Percentiles rank a stretch among this genome's conserved stretches.
Conservation (phyloP, 306 rosid species). For the Canavalia ensiformis region DNA sequence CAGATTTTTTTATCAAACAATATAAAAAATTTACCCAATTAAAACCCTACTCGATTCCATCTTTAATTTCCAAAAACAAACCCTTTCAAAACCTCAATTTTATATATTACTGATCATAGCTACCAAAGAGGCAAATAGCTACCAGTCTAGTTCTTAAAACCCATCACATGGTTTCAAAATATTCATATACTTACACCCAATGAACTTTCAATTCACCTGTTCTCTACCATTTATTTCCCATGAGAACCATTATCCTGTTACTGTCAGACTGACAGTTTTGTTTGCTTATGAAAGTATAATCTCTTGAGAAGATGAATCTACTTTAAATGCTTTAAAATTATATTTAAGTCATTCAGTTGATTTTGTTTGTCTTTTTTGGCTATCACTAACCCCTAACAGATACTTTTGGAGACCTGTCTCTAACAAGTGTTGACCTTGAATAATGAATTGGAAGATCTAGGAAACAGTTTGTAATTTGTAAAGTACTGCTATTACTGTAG, state of each 20-base stretch:
- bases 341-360: neutral
- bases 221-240: neutral
- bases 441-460: neutral
- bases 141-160: neutral
- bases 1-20: neutral
- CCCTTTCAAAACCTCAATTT: neutral
- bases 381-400: slow-evolving; percentile 9
- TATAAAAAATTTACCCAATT: neutral
- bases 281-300: slow-evolving; percentile 8
- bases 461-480: neutral
- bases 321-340: too few species aligned
- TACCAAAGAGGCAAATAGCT: slow-evolving; percentile 10
- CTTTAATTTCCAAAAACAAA: neutral
- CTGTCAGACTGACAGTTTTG: neutral
- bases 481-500: neutral
- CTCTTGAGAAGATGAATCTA: neutral
- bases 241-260: neutral
- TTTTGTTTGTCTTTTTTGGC: slow-evolving; percentile 12
- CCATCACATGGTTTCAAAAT: neutral
- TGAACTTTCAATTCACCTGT: neutral
- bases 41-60: neutral
- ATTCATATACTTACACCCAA: neutral
- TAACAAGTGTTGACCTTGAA: neutral
- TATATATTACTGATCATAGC: slow-evolving; percentile 9
- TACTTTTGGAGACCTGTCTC: neutral